Evolutionary conservation across 345 rosid species (phyloP).

Genomic region (Xanthoceras sorbifolium): DNA sequence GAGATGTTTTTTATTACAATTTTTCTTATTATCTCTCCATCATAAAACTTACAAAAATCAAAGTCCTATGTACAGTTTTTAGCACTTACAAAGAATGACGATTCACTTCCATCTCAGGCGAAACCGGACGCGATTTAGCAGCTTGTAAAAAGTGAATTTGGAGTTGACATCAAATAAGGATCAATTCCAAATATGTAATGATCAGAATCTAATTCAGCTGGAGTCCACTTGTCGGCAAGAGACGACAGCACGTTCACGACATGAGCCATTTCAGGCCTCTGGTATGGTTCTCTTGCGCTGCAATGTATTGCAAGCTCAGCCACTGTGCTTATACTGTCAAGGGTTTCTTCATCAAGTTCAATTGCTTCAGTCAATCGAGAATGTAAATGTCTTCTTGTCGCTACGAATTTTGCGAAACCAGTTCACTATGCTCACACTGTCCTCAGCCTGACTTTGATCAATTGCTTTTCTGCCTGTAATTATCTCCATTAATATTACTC

Average conservation of each 20-base stretch:
- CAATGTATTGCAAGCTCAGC: conserved; percentile 56
- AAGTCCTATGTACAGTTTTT: neutral
- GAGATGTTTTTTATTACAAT: no score
- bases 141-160: neutral
- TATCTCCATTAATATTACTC: conserved; percentile 41
- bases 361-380: conserved; percentile 39
- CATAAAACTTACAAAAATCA: no score
- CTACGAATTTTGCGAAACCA: conserved; percentile 48
- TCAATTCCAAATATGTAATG: conserved; percentile 40
- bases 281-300: conserved; percentile 45
- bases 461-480: conserved; percentile 39
- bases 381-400: conserved; percentile 38
- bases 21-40: no score
- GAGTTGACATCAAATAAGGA: conserved; percentile 18
- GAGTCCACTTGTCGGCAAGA: conserved; percentile 45
- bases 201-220: conserved; percentile 41
- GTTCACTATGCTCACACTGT: conserved; percentile 45
- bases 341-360: conserved; percentile 33
- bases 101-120: no score
- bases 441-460: conserved; percentile 47
- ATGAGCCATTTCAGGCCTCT: conserved; percentile 58
- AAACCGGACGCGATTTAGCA: no score
- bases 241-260: conserved; percentile 50
- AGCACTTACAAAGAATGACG: no score
- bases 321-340: conserved; percentile 40